Evolutionary conservation across 2,329 filamentous ascomycete species (phyloP), one percentile per base, ranked within the genome.

Genomic region (Orbilia ellipsospora): DNA sequence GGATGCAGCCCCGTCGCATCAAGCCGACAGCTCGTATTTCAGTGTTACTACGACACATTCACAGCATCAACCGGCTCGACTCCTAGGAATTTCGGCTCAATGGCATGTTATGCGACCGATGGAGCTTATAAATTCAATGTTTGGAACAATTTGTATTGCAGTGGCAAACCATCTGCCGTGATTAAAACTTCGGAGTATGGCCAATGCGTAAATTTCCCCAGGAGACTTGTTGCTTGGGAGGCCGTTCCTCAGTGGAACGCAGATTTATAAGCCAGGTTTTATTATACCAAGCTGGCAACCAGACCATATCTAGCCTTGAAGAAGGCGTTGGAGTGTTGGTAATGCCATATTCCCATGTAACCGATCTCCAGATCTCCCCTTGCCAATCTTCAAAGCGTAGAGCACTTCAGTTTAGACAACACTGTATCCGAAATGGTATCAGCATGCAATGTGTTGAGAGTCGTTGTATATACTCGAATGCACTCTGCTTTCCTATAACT

Each of bases 231-330:
- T 8, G 60, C 60, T 3, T 54, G 4, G 4, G 7, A 20, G n/a
- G 45, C 26, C 7, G 20, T 63, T 20, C 60, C 60, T 16, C 60
- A 52, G 48, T 63, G 60, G 60, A 63, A 63, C 23, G 60, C 45
- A 10, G 60, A 54, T 51, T 36, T 62, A 13, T 62, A 51, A 62
- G 31, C 31, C 10, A 1, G 31, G 1, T 10, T 6, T 36, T 36
- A 6, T 36, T 36, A 36, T 36, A 36, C 8, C 2, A 10, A 6
- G 31, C n/a, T 31, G 28, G 3, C 28, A 7, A 31, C 4, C 28
- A 31, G 7, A n/a, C n/a, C 7, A 7, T 3, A 31, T 31, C 28
- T 4, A 7, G 28, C 31, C 31, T 36, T 1, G 31, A 10, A 36
- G 31, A 10, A 36, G 5, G 1, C 5, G 1, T 6, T 6, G 6